Evolutionary conservation across 2,329 filamentous ascomycete species (phyloP).

Genomic region (Sclerotinia nivalis): DNA sequence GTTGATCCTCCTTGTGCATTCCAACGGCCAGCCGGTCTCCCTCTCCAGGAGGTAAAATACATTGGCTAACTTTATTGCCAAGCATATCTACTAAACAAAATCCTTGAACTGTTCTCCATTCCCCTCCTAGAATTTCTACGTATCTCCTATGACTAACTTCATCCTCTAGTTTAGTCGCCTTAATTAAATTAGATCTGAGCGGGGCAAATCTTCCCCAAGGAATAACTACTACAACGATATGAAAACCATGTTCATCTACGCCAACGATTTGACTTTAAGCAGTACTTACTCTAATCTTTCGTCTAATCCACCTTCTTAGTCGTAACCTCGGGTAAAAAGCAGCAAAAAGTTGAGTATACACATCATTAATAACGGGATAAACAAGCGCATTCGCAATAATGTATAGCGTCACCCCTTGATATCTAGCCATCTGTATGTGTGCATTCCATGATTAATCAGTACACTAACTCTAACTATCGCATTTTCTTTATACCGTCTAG

Average conservation of each 20-base stretch:
- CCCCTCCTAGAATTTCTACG: slow-evolving; percentile 49
- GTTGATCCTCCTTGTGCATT: no score
- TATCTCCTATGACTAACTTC: slow-evolving; percentile 46
- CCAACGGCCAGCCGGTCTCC: no score
- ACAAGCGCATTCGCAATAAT: not conserved
- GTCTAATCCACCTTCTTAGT: slow-evolving; percentile 4
- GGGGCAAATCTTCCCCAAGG: slow-evolving; percentile 49
- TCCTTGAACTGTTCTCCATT: slow-evolving; percentile 41
- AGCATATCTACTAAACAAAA: not conserved
- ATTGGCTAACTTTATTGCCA: no score
- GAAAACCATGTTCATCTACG: no score
- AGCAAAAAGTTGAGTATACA: slow-evolving; percentile 23
- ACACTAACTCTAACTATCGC: no score
- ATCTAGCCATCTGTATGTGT: not conserved
- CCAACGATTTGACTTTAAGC: not conserved
- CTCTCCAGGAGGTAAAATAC: no score
- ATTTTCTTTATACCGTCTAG: no score
- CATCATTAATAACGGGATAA: slow-evolving; percentile 19
- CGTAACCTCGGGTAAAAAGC: slow-evolving; percentile 25
- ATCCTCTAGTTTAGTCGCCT: slow-evolving; percentile 39
- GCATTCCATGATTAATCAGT: slow-evolving; percentile 3
- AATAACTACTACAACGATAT: slow-evolving; percentile 41
- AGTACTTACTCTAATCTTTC: not conserved
- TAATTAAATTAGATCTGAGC: slow-evolving; percentile 41
- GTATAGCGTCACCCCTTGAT: not conserved